These are phyloP conservation scores for Gonium pectorale DNA, from an alignment of 139 green algal genomes.

Conservation along the genomic window DNA sequence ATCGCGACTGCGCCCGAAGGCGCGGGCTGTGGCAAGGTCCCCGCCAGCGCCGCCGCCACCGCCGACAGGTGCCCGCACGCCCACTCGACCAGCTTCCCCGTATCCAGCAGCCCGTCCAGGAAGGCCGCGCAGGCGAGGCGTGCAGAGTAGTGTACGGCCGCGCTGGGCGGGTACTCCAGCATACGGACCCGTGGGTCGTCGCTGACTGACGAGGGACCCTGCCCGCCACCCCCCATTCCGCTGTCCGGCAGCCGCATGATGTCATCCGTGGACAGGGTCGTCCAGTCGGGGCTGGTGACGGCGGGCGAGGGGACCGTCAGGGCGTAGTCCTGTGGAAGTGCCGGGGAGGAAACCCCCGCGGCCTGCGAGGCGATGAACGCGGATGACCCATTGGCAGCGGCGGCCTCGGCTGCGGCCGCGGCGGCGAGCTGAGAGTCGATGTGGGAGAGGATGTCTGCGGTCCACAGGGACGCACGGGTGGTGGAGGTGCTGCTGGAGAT, in stretches of 20 bases:
- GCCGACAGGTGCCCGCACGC: slow-evolving; percentile 16
- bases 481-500: neutral
- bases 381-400: neutral
- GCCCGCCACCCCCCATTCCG: too few species aligned
- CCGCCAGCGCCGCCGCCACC: neutral
- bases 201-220: too few species aligned
- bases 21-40: too few species aligned
- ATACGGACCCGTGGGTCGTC: slow-evolving; percentile 16
- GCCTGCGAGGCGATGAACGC: too few species aligned
- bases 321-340: neutral
- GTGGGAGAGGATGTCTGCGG: slow-evolving; percentile 4
- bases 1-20: too few species aligned
- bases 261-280: neutral
- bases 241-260: neutral
- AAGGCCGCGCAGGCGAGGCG: slow-evolving; percentile 27
- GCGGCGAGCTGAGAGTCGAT: slow-evolving; percentile 5
- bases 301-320: neutral
- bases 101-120: slow-evolving; percentile 26
- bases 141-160: neutral
- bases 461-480: slow-evolving; percentile 6
- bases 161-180: slow-evolving; percentile 14
- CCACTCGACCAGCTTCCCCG: slow-evolving; percentile 22
- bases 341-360: too few species aligned
- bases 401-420: neutral
- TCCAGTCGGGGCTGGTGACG: slow-evolving; percentile 27